Evolutionary conservation across 2,329 filamentous ascomycete species (phyloP).

Genomic region (Colletotrichum scovillei): DNA sequence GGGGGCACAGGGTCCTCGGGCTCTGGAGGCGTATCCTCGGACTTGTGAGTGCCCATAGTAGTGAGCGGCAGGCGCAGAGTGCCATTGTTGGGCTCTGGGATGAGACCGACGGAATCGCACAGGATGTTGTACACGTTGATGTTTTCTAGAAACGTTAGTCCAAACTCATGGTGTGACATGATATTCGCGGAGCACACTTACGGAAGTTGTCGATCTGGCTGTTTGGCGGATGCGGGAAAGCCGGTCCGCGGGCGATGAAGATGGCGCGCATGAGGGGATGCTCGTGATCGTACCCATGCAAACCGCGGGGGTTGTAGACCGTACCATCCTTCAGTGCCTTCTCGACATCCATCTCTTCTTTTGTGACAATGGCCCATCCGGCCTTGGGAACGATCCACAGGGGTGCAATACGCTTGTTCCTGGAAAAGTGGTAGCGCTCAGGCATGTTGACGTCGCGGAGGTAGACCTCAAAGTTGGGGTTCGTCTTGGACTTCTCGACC

Average conservation of each 20-base stretch:
- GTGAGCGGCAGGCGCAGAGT: constrained; percentile 80
- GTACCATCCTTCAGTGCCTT: constrained; percentile 72
- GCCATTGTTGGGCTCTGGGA: constrained; percentile 85
- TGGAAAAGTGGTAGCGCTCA: constrained; percentile 88
- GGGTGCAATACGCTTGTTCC: constrained; percentile 90
- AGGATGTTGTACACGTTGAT: constrained; percentile 95
- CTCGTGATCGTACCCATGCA: constrained; percentile 96
- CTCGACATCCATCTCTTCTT: constrained; percentile 80
- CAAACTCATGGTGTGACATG: neutral
- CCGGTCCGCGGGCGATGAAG: constrained; percentile 90
- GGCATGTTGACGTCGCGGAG: constrained; percentile 91
- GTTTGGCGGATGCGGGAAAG: constrained; percentile 87
- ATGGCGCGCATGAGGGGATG: constrained; percentile 97
- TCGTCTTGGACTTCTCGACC: constrained; percentile 65
- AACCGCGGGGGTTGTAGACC: constrained; percentile 81
- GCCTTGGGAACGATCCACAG: constrained; percentile 94
- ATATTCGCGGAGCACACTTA: constrained; percentile 60
- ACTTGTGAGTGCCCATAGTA: constrained; percentile 70
- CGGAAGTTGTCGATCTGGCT: constrained; percentile 85
- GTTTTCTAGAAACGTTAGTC: constrained; percentile 73
- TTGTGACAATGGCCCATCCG: constrained; percentile 91
- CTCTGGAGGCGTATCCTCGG: constrained; percentile 58
- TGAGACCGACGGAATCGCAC: constrained; percentile 85
- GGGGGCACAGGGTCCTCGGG: constrained; percentile 63
- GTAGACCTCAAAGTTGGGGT: constrained; percentile 86